phyloP scores from a whole-genome alignment of 345 rosid species.

The Salix koriyanagi region DNA sequence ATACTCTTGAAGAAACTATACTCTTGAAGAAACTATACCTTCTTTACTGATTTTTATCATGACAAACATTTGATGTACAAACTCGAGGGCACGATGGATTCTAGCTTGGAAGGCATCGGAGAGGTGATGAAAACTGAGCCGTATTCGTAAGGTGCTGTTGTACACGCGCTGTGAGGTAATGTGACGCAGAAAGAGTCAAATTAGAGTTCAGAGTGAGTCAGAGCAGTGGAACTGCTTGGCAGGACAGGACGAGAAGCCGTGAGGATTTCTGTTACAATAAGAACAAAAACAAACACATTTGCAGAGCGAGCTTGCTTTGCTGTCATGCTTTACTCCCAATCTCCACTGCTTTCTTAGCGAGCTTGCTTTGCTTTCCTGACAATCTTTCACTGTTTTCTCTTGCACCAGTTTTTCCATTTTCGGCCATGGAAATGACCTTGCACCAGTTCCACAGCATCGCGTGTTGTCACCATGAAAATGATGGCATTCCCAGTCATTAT shows the following conservation, averaged over 20 bases:
- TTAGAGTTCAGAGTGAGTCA: conserved; percentile 25
- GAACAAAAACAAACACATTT: conserved; percentile 6
- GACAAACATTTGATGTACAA: too few relatives aligned
- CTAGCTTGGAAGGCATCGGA: too few relatives aligned
- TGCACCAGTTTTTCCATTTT: conserved; percentile 25
- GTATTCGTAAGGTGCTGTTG: too few relatives aligned
- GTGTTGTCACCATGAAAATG: conserved; percentile 13
- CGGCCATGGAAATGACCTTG: conserved; percentile 23
- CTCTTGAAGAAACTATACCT: too few relatives aligned
- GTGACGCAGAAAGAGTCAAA: conserved; percentile 23
- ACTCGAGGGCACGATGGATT: too few relatives aligned
- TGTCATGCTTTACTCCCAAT: not conserved
- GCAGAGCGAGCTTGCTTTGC: not conserved
- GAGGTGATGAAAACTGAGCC: too few relatives aligned
- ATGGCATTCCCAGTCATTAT: conserved; percentile 13
- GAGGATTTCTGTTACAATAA: conserved; percentile 28
- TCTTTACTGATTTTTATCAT: too few relatives aligned
- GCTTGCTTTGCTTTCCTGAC: not conserved
- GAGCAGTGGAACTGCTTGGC: conserved; percentile 15
- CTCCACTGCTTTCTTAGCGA: too few relatives aligned
- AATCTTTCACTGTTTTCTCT: not conserved
- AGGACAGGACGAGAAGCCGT: conserved; percentile 13
- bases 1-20: too few relatives aligned
- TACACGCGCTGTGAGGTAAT: conserved; percentile 6
- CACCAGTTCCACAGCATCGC: conserved; percentile 29